A percentile compares a stretch with the other conserved stretches of the same genome.
phyloP scores from a whole-genome alignment of 495 filamentous ascomycete species.

The Articulospora tetracladia region DNA sequence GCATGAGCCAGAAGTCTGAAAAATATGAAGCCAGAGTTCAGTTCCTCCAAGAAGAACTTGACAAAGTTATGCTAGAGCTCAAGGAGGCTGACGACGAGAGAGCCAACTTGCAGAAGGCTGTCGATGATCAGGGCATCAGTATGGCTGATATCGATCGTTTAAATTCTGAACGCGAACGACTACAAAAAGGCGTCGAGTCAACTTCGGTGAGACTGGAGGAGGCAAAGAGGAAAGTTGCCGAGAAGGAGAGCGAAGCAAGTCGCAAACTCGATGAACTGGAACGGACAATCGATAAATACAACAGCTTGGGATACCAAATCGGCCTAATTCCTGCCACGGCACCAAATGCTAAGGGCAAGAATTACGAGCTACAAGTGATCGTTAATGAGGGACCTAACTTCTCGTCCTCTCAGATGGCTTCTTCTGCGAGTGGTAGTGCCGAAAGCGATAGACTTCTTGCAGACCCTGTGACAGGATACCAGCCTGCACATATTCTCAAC shows the following conservation, averaged over 20 bases:
- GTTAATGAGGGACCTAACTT: slow-evolving; percentile 71
- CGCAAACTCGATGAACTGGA: slow-evolving; percentile 85
- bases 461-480: slow-evolving; percentile 80
- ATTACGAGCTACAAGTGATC: slow-evolving; percentile 76
- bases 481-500: slow-evolving; percentile 81
- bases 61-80: slow-evolving; percentile 72
- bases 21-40: slow-evolving; percentile 76
- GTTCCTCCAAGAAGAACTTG: slow-evolving; percentile 73
- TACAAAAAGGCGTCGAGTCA: slow-evolving; percentile 78
- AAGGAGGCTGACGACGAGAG: slow-evolving; percentile 77
- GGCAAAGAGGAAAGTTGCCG: slow-evolving; percentile 70
- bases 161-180: slow-evolving; percentile 88
- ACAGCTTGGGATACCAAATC: slow-evolving; percentile 88
- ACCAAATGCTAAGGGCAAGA: slow-evolving; percentile 74
- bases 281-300: slow-evolving; percentile 80
- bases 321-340: slow-evolving; percentile 83
- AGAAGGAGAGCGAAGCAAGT: slow-evolving; percentile 80
- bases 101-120: slow-evolving; percentile 70
- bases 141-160: slow-evolving; percentile 98
- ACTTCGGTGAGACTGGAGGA: slow-evolving; percentile 74
- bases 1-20: slow-evolving; percentile 72
- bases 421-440: slow-evolving; percentile 34
- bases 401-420: slow-evolving; percentile 64
- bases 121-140: slow-evolving; percentile 89
- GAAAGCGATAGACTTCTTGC: slow-evolving; percentile 65